phyloP scores from a whole-genome alignment of 495 filamentous ascomycete species.

The Aspergillus hancockii region DNA sequence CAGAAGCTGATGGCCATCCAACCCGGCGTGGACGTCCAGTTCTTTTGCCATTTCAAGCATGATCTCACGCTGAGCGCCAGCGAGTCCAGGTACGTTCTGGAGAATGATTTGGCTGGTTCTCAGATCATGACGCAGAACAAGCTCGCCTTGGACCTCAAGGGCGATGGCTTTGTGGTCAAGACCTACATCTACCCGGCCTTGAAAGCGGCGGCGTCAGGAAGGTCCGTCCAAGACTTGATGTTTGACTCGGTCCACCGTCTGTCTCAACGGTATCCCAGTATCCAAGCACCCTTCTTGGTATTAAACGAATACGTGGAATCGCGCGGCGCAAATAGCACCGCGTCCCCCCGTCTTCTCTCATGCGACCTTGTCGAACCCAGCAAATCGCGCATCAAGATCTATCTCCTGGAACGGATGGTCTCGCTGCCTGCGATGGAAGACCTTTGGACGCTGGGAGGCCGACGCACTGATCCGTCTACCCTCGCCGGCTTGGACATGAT shows the following conservation, averaged over 20 bases:
- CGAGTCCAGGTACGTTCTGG: background rate
- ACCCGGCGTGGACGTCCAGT: conserved; percentile 6
- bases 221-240: conserved; percentile 9
- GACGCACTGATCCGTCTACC: background rate
- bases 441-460: conserved; percentile 10
- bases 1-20: background rate
- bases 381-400: conserved; percentile 10
- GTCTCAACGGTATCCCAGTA: background rate
- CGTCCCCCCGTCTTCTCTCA: conserved; percentile 13
- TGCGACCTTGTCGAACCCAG: conserved; percentile 16
- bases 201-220: background rate
- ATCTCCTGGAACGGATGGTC: background rate
- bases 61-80: background rate
- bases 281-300: background rate
- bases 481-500: background rate
- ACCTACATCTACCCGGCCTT: conserved; percentile 6
- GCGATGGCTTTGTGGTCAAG: background rate
- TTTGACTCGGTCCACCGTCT: conserved; percentile 1
- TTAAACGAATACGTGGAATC: conserved; percentile 14
- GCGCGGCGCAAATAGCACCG: conserved; percentile 8
- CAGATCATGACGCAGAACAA: background rate
- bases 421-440: background rate
- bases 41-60: background rate
- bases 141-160: conserved; percentile 2
- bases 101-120: background rate